phyloP scores from a whole-genome alignment of 164 flowering plant genomes.

The Chimonanthus praecox region DNA sequence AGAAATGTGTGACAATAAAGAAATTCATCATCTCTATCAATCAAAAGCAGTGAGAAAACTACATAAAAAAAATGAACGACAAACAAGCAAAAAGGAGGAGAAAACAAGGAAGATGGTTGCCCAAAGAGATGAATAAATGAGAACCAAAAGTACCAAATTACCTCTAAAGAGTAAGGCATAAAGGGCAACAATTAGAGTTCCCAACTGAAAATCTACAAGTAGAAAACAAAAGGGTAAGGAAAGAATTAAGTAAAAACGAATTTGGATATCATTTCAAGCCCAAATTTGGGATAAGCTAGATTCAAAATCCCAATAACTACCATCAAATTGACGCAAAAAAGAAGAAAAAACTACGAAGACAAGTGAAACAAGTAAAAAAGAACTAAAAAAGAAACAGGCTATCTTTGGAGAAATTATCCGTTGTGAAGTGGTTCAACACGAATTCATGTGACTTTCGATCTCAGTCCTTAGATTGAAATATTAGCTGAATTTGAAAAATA shows the following conservation, averaged over 20 bases:
- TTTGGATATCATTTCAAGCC: too few relatives aligned
- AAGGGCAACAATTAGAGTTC: neutral
- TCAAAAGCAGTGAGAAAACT: neutral
- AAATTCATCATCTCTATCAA: neutral
- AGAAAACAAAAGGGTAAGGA: neutral
- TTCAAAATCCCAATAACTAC: too few relatives aligned
- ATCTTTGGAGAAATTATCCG: neutral
- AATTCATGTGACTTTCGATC: neutral
- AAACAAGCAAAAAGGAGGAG: neutral
- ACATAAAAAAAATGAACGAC: neutral
- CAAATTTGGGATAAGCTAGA: too few relatives aligned
- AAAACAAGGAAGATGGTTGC: neutral
- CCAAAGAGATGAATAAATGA: neutral
- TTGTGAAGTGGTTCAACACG: neutral
- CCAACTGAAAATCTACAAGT: neutral
- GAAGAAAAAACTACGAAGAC: neutral
- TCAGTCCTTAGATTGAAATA: neutral
- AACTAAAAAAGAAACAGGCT: neutral
- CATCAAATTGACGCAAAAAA: too few relatives aligned
- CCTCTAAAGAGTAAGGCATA: neutral
- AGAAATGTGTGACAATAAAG: neutral
- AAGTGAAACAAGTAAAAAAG: neutral
- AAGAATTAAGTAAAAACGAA: too few relatives aligned
- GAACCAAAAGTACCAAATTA: neutral
- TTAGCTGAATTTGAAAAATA: too few relatives aligned